phyloP scores from a whole-genome alignment of 2,329 filamentous ascomycete species.

The Penicillium sp. region DNA sequence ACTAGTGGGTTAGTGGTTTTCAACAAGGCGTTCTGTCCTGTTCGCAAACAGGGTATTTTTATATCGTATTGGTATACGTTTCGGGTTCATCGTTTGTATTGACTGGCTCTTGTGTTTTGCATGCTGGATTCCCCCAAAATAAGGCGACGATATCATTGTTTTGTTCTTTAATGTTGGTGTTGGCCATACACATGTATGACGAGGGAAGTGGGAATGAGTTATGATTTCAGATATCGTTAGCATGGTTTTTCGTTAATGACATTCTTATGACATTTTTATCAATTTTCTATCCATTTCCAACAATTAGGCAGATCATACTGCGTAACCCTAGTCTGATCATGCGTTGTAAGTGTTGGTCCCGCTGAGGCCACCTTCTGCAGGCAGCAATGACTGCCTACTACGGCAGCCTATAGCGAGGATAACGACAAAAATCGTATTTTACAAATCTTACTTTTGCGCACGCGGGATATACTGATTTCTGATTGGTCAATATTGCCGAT shows the following conservation, averaged over 20 bases:
- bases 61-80: not conserved
- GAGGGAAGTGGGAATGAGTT: not conserved
- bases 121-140: conserved; percentile 6
- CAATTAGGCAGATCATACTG: too few relatives aligned
- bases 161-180: not conserved
- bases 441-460: too few relatives aligned
- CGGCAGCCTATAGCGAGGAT: too few relatives aligned
- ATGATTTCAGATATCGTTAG: not conserved
- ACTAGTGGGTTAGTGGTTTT: not conserved
- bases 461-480: too few relatives aligned
- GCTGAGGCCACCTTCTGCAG: not conserved
- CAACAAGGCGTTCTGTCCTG: not conserved
- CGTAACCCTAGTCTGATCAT: too few relatives aligned
- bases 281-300: too few relatives aligned
- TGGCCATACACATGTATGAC: not conserved
- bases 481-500: too few relatives aligned
- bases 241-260: not conserved
- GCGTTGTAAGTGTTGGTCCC: too few relatives aligned
- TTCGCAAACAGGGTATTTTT: not conserved
- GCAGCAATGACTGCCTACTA: conserved; percentile 5
- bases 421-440: too few relatives aligned
- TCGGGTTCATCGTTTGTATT: not conserved
- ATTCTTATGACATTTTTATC: not conserved
- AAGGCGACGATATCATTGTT: not conserved
- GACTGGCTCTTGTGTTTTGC: not conserved